These are phyloP conservation scores for Paraglomus brasilianum DNA, from an alignment of 192 early-diverging fungal genomes.

Conservation along the genomic window DNA sequence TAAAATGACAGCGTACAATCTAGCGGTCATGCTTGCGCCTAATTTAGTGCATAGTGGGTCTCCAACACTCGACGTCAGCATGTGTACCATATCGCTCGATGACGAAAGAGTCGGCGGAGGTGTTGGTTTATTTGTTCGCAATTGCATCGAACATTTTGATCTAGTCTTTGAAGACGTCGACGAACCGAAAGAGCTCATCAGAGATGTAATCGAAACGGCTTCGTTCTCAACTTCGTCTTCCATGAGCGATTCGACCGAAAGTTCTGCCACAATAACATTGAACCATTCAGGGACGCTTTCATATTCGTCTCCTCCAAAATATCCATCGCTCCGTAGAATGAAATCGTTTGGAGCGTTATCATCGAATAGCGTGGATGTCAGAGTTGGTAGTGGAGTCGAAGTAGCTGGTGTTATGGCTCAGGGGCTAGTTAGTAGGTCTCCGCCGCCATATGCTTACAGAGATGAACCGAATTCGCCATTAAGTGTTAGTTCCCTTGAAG, in stretches of 20 bases:
- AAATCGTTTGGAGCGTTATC: not conserved
- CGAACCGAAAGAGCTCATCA: conserved; percentile 10
- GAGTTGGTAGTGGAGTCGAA: conserved; percentile 29
- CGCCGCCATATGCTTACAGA: not conserved
- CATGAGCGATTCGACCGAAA: not conserved
- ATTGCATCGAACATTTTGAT: conserved; percentile 28
- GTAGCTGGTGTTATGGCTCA: conserved; percentile 22
- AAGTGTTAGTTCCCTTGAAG: conserved; percentile 1
- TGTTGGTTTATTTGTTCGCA: conserved; percentile 25
- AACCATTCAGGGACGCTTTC: not conserved
- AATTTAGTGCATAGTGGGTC: conserved; percentile 65
- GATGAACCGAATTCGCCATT: not conserved
- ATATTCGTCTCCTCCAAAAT: conserved; percentile 13
- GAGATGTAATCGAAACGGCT: conserved; percentile 18
- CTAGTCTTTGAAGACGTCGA: conserved; percentile 29
- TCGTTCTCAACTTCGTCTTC: conserved; percentile 7
- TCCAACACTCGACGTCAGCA: conserved; percentile 17
- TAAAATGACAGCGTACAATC: conserved; percentile 81
- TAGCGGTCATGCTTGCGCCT: conserved; percentile 84
- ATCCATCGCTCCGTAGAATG: conserved; percentile 11
- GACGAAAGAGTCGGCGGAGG: conserved; percentile 9
- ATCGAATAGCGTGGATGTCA: not conserved
- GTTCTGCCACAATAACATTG: not conserved
- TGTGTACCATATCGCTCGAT: conserved; percentile 9
- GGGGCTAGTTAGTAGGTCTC: conserved; percentile 20